Conservation (phyloP, 805 yeast genomes). For the Schizosaccharomyces japonicus region DNA sequence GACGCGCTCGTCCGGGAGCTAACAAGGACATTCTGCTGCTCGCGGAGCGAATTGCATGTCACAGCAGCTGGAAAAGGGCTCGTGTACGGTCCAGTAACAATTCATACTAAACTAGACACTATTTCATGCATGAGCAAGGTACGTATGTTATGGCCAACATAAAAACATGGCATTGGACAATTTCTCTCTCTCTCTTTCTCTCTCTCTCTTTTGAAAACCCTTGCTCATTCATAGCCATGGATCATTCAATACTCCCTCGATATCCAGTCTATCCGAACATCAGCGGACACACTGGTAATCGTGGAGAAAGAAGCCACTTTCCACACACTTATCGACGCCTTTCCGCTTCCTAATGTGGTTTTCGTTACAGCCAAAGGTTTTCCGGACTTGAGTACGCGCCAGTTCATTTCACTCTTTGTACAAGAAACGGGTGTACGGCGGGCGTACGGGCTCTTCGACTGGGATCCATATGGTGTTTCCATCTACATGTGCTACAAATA, state of each 20-base stretch:
- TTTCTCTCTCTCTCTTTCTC: too few relatives aligned
- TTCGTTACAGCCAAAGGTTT: constrained; percentile 1
- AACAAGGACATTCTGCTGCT: not conserved
- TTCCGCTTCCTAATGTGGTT: too few relatives aligned
- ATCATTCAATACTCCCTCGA: too few relatives aligned
- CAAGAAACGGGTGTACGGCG: not conserved
- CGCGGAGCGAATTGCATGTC: not conserved
- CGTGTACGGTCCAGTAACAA: constrained; percentile 1
- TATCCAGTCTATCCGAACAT: too few relatives aligned
- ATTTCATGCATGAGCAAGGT: too few relatives aligned
- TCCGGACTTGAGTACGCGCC: not conserved
- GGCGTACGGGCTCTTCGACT: not conserved
- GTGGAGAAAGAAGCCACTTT: constrained; percentile 4
- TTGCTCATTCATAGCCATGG: too few relatives aligned
- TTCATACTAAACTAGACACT: too few relatives aligned
- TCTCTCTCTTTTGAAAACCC: too few relatives aligned
- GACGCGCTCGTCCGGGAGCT: not conserved
- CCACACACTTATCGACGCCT: too few relatives aligned
- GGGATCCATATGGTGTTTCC: not conserved
- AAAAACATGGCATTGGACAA: too few relatives aligned
- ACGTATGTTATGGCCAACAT: too few relatives aligned
- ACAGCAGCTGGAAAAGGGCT: constrained; percentile 3
- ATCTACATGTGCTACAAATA: not conserved
- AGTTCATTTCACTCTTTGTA: not conserved
- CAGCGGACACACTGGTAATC: too few relatives aligned